These are phyloP conservation scores for Pyrenopolyporus hunteri DNA, from an alignment of 495 filamentous ascomycete species.

Conservation along the genomic window DNA sequence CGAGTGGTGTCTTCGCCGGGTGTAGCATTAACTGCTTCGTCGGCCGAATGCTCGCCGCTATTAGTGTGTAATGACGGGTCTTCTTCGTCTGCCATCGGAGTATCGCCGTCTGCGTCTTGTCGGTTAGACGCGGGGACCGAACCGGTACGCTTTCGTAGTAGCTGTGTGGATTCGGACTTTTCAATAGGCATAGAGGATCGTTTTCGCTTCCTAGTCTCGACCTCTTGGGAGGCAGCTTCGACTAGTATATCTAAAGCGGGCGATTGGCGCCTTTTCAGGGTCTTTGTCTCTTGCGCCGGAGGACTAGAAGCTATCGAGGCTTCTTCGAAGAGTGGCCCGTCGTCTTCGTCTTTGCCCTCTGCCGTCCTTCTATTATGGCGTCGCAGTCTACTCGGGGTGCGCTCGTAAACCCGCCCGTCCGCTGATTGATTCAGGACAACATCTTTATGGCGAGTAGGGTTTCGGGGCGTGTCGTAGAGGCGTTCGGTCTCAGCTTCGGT, in stretches of 20 bases:
- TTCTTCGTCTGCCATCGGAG: constrained; percentile 51
- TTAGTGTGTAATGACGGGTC: constrained; percentile 46
- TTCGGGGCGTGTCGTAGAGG: constrained; percentile 88
- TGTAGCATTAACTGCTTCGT: constrained; percentile 43
- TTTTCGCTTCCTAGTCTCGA: constrained; percentile 60
- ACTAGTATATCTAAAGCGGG: constrained; percentile 37
- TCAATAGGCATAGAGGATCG: constrained; percentile 51
- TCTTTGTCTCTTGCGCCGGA: constrained; percentile 35
- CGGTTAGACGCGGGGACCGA: constrained; percentile 48
- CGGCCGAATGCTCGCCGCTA: constrained; percentile 50
- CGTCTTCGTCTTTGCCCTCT: constrained; percentile 47
- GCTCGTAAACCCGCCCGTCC: constrained; percentile 54
- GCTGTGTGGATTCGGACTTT: constrained; percentile 56
- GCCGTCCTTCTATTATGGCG: constrained; percentile 42
- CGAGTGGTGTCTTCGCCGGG: constrained; percentile 36
- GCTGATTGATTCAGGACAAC: constrained; percentile 59
- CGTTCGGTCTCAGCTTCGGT: constrained; percentile 99
- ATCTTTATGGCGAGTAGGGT: constrained; percentile 64
- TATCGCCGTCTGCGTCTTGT: constrained; percentile 46
- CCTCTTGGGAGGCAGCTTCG: constrained; percentile 42
- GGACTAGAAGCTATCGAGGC: constrained; percentile 44
- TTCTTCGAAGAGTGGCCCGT: constrained; percentile 53
- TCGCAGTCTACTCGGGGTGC: constrained; percentile 72
- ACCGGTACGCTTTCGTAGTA: constrained; percentile 63
- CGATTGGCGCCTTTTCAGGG: constrained; percentile 26